Base-by-base conservation (phyloP, 108 stramenopile species). In the Stephanodiscus minutulus region DNA sequence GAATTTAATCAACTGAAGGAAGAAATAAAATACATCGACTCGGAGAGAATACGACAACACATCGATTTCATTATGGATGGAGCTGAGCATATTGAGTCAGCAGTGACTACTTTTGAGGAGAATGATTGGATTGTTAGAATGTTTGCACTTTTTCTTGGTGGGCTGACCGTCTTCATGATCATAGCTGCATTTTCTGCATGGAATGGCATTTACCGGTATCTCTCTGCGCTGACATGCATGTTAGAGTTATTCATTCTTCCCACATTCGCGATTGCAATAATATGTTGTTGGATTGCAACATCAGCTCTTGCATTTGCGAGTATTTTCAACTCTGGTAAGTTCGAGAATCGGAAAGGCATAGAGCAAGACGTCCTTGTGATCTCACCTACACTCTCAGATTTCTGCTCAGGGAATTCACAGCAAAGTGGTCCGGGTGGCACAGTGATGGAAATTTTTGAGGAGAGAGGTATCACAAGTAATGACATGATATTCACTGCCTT, bases 51-150 rank as follows among this genome's bases (percentile, higher is more conserved):
- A 13, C 20, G 61, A 68, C 24, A 56, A 27, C 58, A 63, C 20
- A 72, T 79, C 24, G 60, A 55, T 24, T 18, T 22, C 21, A 69
- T 68, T 4, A 55, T 72, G 47, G 65, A 72, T 20, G 71, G 71
- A 13, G 66, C 65, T 35, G 37, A 61, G 0, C 5, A 53, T 12
- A 49, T 79, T 12, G 71, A 72, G 24, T 66, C 8, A 18, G 44
- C 47, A 36, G 59, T 60, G 21, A 72, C 66, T 33, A 6, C 22
- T 5, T 59, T 72, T 35, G 70, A 79, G 39, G 50, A 53, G 29
- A 79, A 79, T 47, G 70, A 72, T 68, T 79, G 78, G 78, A 72
- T 68, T 44, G 61, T 72, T 1, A 72, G 36, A 47, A 72, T 79
- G 78, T 70, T 48, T 35, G 71, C 31, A 5, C 61, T 79, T 18